Base-by-base conservation (phyloP, 1,284 basidiomycete species). In the Moesziomyces antarcticus region DNA sequence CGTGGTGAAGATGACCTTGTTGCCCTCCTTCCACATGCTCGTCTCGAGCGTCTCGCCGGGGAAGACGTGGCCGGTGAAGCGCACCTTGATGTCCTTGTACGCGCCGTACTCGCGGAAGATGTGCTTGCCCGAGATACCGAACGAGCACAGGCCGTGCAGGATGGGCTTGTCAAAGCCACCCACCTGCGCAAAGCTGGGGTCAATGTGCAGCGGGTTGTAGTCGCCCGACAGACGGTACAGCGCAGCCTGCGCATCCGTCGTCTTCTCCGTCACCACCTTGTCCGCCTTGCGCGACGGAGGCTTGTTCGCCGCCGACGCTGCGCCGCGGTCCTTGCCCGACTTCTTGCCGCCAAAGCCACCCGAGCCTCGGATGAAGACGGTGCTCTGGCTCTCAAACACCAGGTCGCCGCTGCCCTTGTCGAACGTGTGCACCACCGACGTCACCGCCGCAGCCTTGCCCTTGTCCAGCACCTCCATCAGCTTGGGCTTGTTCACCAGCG, bases 281-380 rank as follows among this genome's bases (percentile, higher is more conserved):
- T 83, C 82, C 24, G 82, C 77, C 54, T 78, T 70, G 57, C 81
- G 75, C 61, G 64, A 63, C 47, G 96, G 97, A 14, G 92, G 90
- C 24, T 87, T 86, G 85, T 99, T 98, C 40, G 88, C 84, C 25
- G 95, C 94, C 20, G 92, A 91, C 0, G 95, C 94, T 10, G 93
- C 86, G 10, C 96, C 96, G 61, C 96, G 92, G 85, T 98, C 96
- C 70, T 87, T 89, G 53, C 93, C 94, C 44, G 85, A 87, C 78
- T 93, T 92, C 87, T 92, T 94, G 20, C 97, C 97, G 14, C 93
- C 93, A 85, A 99, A 98, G 6, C 94, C 95, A 47, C 96, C 97
- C 41, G 93, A 89, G 13, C 95, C 96, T 61, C 97, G 92, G 80
- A 97, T 90, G 85, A 98, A 93, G 3, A 95, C 88, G 3, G 96